Conservation (phyloP, 805 yeast genomes). For the Dipodascus albidus region DNA sequence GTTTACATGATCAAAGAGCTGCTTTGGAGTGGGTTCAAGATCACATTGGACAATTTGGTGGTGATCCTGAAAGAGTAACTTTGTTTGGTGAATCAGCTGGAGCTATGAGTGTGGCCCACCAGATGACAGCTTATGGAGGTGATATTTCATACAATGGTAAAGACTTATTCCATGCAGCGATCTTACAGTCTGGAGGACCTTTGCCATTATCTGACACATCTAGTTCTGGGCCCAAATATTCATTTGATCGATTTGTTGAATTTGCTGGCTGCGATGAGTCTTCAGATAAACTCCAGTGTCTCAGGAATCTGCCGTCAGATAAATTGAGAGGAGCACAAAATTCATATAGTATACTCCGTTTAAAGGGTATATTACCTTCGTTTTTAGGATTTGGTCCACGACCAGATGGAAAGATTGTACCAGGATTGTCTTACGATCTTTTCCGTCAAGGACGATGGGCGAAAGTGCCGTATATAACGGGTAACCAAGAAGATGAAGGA, state of each 20-base stretch:
- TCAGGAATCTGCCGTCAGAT: background rate
- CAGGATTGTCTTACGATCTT: background rate
- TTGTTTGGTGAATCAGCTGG: constrained; percentile 29
- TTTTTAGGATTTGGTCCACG: background rate
- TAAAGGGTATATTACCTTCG: background rate
- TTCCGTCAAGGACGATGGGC: background rate
- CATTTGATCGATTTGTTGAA: background rate
- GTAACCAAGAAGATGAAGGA: constrained; percentile 2
- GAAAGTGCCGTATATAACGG: background rate
- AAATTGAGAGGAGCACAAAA: background rate
- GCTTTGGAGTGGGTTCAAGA: constrained; percentile 26
- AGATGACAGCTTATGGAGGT: constrained; percentile 9
- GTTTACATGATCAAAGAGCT: constrained; percentile 19
- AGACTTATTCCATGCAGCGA: constrained; percentile 11
- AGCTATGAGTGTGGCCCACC: constrained; percentile 7
- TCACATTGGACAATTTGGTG: constrained; percentile 24
- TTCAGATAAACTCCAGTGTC: background rate
- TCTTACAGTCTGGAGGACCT: constrained; percentile 12
- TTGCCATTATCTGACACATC: background rate
- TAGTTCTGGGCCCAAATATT: background rate
- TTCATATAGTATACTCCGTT: background rate
- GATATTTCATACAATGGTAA: constrained; percentile 9
- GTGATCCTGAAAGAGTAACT: constrained; percentile 23
- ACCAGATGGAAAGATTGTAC: background rate
- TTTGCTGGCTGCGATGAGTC: background rate